Evolutionary conservation across 305 asterid genomes (phyloP).

Genomic region (Lippia alba): DNA sequence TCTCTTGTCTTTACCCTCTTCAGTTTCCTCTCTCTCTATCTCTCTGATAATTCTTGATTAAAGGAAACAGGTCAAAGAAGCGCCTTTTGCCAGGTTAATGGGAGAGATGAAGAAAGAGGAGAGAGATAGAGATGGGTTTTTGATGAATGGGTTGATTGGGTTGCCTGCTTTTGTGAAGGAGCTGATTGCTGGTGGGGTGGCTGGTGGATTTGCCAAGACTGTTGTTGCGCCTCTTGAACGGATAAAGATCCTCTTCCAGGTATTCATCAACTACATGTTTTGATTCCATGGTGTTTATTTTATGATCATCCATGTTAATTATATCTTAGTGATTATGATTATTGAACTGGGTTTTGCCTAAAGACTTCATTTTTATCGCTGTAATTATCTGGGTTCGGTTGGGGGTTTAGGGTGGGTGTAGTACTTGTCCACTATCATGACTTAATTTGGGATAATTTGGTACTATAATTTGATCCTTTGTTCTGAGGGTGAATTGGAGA

Average conservation of each 20-base stretch:
- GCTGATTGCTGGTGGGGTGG: conserved; percentile 87
- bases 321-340: not conserved
- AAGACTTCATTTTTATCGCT: not conserved
- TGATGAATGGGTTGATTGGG: conserved; percentile 54
- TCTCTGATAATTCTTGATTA: not conserved
- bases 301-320: not conserved
- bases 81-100: conserved; percentile 39
- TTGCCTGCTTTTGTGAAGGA: conserved; percentile 83
- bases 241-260: conserved; percentile 94
- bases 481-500: too few species aligned
- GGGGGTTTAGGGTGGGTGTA: not conserved
- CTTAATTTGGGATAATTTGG: too few species aligned
- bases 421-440: too few species aligned
- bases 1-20: not conserved
- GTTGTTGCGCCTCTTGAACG: conserved; percentile 98
- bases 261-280: conserved; percentile 14
- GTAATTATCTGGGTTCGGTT: conserved; percentile 1
- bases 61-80: conserved; percentile 15
- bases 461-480: too few species aligned
- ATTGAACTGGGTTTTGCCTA: not conserved
- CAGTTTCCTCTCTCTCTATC: conserved; percentile 31
- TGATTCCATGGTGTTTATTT: not conserved
- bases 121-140: conserved; percentile 30
- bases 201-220: conserved; percentile 94
- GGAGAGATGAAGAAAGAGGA: conserved; percentile 56